Evolutionary conservation across 495 filamentous ascomycete species (phyloP).

Genomic region (Diplogelasinospora grovesii): DNA sequence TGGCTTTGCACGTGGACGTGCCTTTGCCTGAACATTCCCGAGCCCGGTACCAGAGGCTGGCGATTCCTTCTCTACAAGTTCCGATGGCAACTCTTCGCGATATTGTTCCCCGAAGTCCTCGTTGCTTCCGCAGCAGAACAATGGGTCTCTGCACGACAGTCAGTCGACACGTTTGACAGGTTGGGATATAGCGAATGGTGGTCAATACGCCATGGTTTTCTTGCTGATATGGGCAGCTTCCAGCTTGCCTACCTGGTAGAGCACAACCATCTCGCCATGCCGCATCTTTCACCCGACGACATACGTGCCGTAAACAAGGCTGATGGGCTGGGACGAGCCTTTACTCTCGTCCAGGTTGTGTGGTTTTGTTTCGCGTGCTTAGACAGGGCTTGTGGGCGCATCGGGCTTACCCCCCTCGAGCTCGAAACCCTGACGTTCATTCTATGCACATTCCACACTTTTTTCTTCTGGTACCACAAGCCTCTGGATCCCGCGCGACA

Average conservation of each 20-base stretch:
- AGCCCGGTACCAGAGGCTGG: background rate
- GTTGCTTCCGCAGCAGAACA: background rate
- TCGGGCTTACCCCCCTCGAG: background rate
- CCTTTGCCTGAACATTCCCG: slow-evolving; percentile 1
- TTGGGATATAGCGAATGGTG: background rate
- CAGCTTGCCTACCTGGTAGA: slow-evolving; percentile 5
- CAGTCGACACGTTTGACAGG: background rate
- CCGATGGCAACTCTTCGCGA: slow-evolving; percentile 1
- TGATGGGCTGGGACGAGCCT: background rate
- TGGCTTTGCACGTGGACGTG: slow-evolving; percentile 2
- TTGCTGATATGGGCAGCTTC: slow-evolving; percentile 3
- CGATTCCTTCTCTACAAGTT: background rate
- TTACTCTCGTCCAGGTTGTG: background rate
- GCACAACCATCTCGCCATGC: background rate
- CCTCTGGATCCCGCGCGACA: background rate
- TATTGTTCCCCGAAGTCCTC: slow-evolving; percentile 1
- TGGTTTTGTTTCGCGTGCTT: background rate
- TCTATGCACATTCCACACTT: slow-evolving; percentile 2
- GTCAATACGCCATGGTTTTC: slow-evolving; percentile 1
- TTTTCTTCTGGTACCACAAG: slow-evolving; percentile 2
- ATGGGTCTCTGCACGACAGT: background rate
- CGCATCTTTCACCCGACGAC: background rate
- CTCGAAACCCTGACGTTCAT: background rate
- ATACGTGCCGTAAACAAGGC: background rate
- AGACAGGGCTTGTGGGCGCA: background rate